Conservation (phyloP, 176 grass and related monocot species). For the Eremochloa ophiuroides region DNA sequence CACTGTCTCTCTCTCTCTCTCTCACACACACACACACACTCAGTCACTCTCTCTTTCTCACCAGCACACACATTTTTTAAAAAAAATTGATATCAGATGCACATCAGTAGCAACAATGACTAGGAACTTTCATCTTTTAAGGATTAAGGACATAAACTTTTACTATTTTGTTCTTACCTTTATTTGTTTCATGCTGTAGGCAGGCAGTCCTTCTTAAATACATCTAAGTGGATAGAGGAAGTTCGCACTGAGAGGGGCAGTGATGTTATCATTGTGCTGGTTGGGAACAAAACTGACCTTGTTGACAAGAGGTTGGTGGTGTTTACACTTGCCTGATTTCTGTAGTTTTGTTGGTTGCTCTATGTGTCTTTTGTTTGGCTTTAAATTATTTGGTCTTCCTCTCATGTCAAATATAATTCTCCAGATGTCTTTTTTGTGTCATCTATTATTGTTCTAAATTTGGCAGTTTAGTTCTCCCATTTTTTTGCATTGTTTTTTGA, state of each 20-base stretch:
- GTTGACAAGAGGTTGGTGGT: conserved; percentile 91
- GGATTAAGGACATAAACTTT: background rate
- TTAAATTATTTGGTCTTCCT: background rate
- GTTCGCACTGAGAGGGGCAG: conserved; percentile 95
- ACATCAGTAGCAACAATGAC: background rate
- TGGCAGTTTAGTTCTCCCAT: background rate
- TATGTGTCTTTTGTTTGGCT: conserved; percentile 6
- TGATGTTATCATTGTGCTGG: conserved; percentile 99
- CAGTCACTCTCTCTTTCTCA: background rate
- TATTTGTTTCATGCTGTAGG: conserved; percentile 43
- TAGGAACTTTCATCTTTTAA: background rate
- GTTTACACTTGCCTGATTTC: conserved; percentile 1
- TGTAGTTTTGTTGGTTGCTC: background rate
- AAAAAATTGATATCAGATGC: background rate
- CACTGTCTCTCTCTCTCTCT: background rate
- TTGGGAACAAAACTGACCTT: conserved; percentile 98
- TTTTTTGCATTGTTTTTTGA: background rate
- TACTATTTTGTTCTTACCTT: background rate
- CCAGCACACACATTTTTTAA: background rate
- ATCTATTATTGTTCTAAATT: background rate
- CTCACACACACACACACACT: too few relatives aligned
- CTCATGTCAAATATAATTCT: background rate
- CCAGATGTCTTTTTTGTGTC: background rate
- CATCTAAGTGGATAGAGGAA: conserved; percentile 99
- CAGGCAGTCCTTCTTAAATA: conserved; percentile 96